Evolutionary conservation across 192 early-diverging fungal genomes (phyloP).

Genomic region (Mortierella claussenii): DNA sequence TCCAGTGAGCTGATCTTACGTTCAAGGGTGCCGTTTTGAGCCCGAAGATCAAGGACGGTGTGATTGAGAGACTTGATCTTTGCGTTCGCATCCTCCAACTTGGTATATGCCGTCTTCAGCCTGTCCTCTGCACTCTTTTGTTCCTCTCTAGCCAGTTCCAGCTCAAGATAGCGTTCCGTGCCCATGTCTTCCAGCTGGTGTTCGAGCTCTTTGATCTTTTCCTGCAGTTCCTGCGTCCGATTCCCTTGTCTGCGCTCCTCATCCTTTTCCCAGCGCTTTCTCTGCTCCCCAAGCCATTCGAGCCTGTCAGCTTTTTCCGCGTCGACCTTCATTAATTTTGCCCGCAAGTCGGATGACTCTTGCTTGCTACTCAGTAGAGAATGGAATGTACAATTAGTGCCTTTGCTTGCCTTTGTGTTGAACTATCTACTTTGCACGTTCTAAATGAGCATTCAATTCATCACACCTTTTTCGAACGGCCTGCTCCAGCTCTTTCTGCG

Average conservation of each 20-base stretch:
- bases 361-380: not conserved
- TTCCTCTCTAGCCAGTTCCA: slow-evolving; percentile 22
- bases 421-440: no score
- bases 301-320: slow-evolving; percentile 6
- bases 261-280: slow-evolving; percentile 17
- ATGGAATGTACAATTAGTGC: no score
- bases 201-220: slow-evolving; percentile 9
- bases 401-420: no score
- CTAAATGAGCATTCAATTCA: no score
- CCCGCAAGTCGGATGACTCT: slow-evolving; percentile 6
- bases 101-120: not conserved
- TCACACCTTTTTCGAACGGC: slow-evolving; percentile 9
- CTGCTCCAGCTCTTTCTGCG: slow-evolving; percentile 13
- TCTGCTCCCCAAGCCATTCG: slow-evolving; percentile 13
- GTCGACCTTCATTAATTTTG: slow-evolving; percentile 13
- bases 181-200: slow-evolving; percentile 17
- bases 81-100: not conserved
- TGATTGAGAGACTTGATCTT: slow-evolving; percentile 3
- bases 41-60: slow-evolving; percentile 11
- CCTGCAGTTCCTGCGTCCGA: slow-evolving; percentile 7
- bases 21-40: slow-evolving; percentile 14
- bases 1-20: not conserved
- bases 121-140: slow-evolving; percentile 14
- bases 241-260: not conserved
- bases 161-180: slow-evolving; percentile 27